Conservation (phyloP, 1,284 basidiomycete genomes). For the Volvariella volvacea region DNA sequence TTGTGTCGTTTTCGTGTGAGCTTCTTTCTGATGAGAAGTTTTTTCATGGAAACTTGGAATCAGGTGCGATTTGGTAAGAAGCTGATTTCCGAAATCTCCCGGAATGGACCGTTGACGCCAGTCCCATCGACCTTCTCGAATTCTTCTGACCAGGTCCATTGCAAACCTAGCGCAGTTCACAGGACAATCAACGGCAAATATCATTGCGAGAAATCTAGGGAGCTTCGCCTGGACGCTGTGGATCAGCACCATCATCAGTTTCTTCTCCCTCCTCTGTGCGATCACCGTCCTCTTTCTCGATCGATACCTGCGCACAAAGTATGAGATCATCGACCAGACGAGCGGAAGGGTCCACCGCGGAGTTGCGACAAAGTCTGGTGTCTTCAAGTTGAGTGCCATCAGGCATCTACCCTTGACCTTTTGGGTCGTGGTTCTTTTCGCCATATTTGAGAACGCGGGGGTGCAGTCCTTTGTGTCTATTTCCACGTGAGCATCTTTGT, state of each 20-base stretch:
- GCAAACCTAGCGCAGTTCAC: constrained; percentile 37
- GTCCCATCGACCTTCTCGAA: too few species aligned
- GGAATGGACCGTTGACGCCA: too few species aligned
- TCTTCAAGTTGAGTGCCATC: constrained; percentile 29
- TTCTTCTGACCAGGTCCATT: constrained; percentile 22
- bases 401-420: constrained; percentile 31
- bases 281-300: constrained; percentile 31
- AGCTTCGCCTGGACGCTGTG: constrained; percentile 37
- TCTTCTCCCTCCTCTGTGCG: constrained; percentile 34
- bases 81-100: not conserved
- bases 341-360: constrained; percentile 25
- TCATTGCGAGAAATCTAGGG: constrained; percentile 32
- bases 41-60: too few species aligned
- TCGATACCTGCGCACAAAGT: constrained; percentile 28
- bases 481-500: constrained; percentile 27
- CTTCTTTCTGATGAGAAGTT: not conserved
- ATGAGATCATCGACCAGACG: constrained; percentile 33
- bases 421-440: constrained; percentile 36
- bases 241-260: constrained; percentile 33
- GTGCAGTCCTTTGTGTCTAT: constrained; percentile 40
- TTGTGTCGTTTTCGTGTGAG: not conserved
- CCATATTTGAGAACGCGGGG: constrained; percentile 38
- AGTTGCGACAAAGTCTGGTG: constrained; percentile 14
- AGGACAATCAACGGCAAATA: constrained; percentile 30
- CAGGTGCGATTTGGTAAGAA: not conserved